These are phyloP conservation scores for Cryptosporidium ubiquitum DNA, from an alignment of 169 alveolate genomes.

Conservation along the genomic window DNA sequence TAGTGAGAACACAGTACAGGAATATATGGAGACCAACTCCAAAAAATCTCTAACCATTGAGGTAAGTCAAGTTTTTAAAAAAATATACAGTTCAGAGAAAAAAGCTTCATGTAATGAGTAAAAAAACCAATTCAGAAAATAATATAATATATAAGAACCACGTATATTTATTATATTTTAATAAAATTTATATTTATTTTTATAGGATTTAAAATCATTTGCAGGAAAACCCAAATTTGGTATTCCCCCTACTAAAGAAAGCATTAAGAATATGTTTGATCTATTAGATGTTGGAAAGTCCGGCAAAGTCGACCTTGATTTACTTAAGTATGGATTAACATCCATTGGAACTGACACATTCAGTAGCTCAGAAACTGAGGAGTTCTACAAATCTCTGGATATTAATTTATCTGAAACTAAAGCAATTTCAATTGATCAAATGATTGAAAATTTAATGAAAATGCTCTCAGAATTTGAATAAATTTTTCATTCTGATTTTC, in stretches of 20 bases:
- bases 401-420: constrained; percentile 25
- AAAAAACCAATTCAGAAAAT: background rate
- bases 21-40: constrained; percentile 4
- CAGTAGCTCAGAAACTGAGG: constrained; percentile 8
- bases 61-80: constrained; percentile 12
- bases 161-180: background rate
- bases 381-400: constrained; percentile 12
- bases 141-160: no score
- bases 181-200: background rate
- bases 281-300: constrained; percentile 48
- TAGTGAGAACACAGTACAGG: constrained; percentile 15
- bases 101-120: no score
- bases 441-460: background rate
- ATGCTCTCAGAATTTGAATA: constrained; percentile 6
- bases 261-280: constrained; percentile 15
- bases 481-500: background rate
- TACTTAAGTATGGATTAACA: constrained; percentile 47
- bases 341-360: constrained; percentile 46
- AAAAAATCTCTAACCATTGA: constrained; percentile 5
- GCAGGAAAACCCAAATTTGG: background rate
- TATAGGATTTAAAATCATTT: constrained; percentile 37
- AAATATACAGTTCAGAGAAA: no score
- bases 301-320: constrained; percentile 26
- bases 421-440: background rate
- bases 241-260: constrained; percentile 33